phyloP scores from a whole-genome alignment of 345 rosid species.

The Angophora floribunda region DNA sequence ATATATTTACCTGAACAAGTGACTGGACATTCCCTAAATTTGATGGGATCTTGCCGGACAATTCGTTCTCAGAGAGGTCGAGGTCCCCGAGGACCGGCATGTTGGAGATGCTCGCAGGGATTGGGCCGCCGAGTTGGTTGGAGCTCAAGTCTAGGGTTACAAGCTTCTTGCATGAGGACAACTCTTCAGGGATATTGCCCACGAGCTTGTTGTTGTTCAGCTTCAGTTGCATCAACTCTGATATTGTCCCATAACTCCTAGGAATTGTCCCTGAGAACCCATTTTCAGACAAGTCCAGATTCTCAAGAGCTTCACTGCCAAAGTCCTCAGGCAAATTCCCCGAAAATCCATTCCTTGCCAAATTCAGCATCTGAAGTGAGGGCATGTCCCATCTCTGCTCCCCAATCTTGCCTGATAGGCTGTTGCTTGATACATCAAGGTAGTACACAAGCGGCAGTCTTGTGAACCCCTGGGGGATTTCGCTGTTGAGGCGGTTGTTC shows the following conservation, averaged over 20 bases:
- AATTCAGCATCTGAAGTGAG: slow-evolving; percentile 67
- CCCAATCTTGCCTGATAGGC: slow-evolving; percentile 45
- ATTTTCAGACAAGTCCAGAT: slow-evolving; percentile 57
- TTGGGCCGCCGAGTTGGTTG: slow-evolving; percentile 50
- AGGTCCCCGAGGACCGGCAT: slow-evolving; percentile 65
- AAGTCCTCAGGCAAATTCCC: slow-evolving; percentile 51
- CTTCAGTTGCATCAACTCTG: slow-evolving; percentile 50
- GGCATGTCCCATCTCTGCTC: slow-evolving; percentile 55
- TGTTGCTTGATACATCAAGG: slow-evolving; percentile 69
- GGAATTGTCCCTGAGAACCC: slow-evolving; percentile 53
- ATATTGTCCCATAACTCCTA: slow-evolving; percentile 18
- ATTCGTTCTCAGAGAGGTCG: slow-evolving; percentile 58
- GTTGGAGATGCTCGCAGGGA: slow-evolving; percentile 42
- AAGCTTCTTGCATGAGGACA: slow-evolving; percentile 64
- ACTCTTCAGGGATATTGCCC: slow-evolving; percentile 56
- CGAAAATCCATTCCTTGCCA: slow-evolving; percentile 45
- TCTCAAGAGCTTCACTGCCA: slow-evolving; percentile 51
- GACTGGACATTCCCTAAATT: slow-evolving; percentile 36
- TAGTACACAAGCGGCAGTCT: slow-evolving; percentile 55
- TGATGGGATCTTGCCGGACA: slow-evolving; percentile 56
- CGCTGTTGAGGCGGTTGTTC: slow-evolving; percentile 48
- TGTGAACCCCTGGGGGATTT: slow-evolving; percentile 38
- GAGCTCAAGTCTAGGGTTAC: slow-evolving; percentile 74
- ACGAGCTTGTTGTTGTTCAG: slow-evolving; percentile 44
- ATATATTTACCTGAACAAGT: slow-evolving; percentile 56